Evolutionary conservation across 495 filamentous ascomycete species (phyloP).

Genomic region (Neurospora sp.): DNA sequence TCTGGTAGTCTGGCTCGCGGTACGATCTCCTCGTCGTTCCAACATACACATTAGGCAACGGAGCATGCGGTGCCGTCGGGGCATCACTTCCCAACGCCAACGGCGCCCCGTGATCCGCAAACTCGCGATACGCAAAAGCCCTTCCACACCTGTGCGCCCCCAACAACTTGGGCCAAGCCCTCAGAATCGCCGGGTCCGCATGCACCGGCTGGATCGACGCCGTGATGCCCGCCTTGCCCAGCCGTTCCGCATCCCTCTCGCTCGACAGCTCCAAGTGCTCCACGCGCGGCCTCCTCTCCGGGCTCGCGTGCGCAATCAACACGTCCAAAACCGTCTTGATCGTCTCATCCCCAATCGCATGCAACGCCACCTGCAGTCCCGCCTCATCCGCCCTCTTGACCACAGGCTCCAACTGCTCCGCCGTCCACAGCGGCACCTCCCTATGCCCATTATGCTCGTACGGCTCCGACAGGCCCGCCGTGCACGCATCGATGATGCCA

Average conservation of each 20-base stretch:
- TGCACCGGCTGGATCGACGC: conserved; percentile 58
- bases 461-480: conserved; percentile 50
- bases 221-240: conserved; percentile 47
- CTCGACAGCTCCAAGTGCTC: conserved; percentile 53
- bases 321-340: conserved; percentile 46
- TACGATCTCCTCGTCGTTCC: conserved; percentile 48
- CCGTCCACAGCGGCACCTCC: conserved; percentile 47
- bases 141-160: conserved; percentile 41
- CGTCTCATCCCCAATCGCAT: conserved; percentile 55
- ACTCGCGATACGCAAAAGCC: conserved; percentile 54
- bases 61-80: conserved; percentile 48
- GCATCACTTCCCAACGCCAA: conserved; percentile 52
- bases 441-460: conserved; percentile 40
- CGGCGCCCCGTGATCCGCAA: conserved; percentile 39
- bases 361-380: conserved; percentile 52
- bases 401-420: conserved; percentile 40
- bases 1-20: conserved; percentile 35
- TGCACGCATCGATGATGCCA: conserved; percentile 58
- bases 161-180: conserved; percentile 47
- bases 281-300: conserved; percentile 44
- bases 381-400: conserved; percentile 43
- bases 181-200: conserved; percentile 50
- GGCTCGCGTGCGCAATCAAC: conserved; percentile 34
- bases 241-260: conserved; percentile 38
- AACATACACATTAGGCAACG: conserved; percentile 48